phyloP scores from a whole-genome alignment of 2,329 filamentous ascomycete genomes.

The Microcyclospora pomicola region DNA sequence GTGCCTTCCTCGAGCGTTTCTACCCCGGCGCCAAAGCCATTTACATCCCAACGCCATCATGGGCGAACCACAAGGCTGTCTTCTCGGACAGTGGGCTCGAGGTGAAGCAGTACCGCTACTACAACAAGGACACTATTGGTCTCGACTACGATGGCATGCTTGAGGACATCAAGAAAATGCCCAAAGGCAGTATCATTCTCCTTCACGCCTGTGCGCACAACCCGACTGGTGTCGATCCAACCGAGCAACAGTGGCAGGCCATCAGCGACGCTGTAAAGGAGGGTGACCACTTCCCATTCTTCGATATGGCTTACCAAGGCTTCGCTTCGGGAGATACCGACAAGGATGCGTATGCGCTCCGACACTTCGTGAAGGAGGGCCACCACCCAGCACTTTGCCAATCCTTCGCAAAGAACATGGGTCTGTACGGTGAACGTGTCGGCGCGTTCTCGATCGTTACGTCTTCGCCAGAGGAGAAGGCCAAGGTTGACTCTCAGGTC shows the following conservation, averaged over 20 bases:
- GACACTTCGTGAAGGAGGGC: constrained; percentile 85
- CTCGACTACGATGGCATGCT: constrained; percentile 94
- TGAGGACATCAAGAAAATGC: constrained; percentile 77
- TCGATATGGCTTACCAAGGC: constrained; percentile 99
- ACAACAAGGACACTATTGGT: constrained; percentile 96
- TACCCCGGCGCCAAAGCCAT: constrained; percentile 87
- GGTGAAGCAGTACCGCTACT: constrained; percentile 95
- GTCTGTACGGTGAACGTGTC: constrained; percentile 95
- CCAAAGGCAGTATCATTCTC: constrained; percentile 75
- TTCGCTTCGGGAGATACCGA: constrained; percentile 88
- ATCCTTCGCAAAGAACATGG: constrained; percentile 99
- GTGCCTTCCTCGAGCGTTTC: constrained; percentile 82
- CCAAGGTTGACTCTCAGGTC: constrained; percentile 90
- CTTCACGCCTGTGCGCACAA: constrained; percentile 98
- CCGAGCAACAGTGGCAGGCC: constrained; percentile 78
- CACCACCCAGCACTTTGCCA: constrained; percentile 80
- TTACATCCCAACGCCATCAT: constrained; percentile 90
- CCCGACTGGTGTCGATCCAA: constrained; percentile 92
- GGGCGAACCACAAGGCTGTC: constrained; percentile 96
- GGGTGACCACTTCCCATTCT: constrained; percentile 84
- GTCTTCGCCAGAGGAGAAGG: constrained; percentile 76
- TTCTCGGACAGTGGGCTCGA: constrained; percentile 85
- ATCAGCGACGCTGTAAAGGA: constrained; percentile 79
- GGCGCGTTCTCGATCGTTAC: constrained; percentile 91
- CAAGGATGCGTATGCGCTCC: constrained; percentile 83